Evolutionary conservation across 306 rosid genomes (phyloP), one percentile per base, ranked within the genome.

Genomic region (Dalbergia cultrata): DNA sequence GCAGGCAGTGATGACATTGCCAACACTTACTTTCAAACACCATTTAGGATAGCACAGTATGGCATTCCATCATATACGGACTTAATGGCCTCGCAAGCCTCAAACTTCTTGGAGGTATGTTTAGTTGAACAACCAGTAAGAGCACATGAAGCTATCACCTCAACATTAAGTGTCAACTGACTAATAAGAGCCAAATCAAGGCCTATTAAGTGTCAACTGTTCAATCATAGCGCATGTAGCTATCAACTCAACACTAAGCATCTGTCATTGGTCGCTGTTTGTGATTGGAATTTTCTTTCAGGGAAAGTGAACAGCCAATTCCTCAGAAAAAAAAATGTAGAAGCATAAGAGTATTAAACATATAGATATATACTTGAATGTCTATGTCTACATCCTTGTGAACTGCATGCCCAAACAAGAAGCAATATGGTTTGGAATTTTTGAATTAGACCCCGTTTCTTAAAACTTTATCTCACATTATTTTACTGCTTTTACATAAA

Each of bases 1-100:
- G 3, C 60, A 4, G 95, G 97, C 57, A 85, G 88, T 45, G 79
- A 94, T 70, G 98, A 94, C 84, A 84, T 92, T 45, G 90, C 96
- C 9, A 89, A 89, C 52, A 94, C 92, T 66, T 92, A 85, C 47
- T 7, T 21, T 35, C 72, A 59, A 61, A 72, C 88, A n/a, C 85
- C 84, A 9, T 3, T 84, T 16, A 85, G 97, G 73, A 67, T 69
- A 52, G 5, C 52, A 45, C 70, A 84, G 0, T 90, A 86, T 67
- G 87, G 86, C 52, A 61, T 90, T 56, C 75, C 80, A 35, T 76
- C 91, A 4, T 92, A 94, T 13, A 90, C 93, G 0, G 83, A 89
- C 71, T 88, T 90, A 49, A 76, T 94, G 94, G 72, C 79, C 67
- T 44, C 81, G 54, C 75, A 86, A 3, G 92, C 97, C 33, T 81